phyloP scores from a whole-genome alignment of 164 flowering plant species.

The Aristolochia contorta region DNA sequence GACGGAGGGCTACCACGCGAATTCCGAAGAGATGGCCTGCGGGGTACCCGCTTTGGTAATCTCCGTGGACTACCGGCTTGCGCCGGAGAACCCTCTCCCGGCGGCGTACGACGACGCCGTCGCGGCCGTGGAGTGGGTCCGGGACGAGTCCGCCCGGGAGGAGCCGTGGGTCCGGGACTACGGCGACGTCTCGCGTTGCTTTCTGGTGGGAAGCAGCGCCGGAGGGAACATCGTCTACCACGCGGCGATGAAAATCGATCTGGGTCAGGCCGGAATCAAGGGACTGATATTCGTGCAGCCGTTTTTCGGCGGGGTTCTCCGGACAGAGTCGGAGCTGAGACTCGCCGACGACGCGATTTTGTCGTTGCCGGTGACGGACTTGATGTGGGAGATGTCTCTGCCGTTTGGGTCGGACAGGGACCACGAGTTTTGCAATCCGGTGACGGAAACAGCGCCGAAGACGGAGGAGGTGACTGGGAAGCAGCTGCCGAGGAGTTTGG shows the following conservation, averaged over 20 bases:
- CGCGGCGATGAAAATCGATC: not conserved
- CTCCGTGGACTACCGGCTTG: not conserved
- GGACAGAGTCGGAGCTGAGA: constrained; percentile 5
- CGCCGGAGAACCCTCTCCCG: not conserved
- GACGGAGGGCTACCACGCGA: not conserved
- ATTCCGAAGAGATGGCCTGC: not conserved
- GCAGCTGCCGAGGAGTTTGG: not conserved
- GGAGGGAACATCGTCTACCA: constrained; percentile 1
- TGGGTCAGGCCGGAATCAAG: constrained; percentile 7
- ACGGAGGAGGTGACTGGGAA: not conserved
- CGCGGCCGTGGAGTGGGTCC: not conserved
- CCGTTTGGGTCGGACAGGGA: constrained; percentile 11
- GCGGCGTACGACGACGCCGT: not conserved
- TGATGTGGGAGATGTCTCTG: constrained; percentile 8
- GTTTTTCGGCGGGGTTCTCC: constrained; percentile 4
- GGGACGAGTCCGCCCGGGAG: not conserved
- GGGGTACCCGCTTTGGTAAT: not conserved
- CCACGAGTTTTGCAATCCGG: constrained; percentile 13
- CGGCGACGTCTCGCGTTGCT: not conserved
- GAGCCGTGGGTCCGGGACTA: not conserved
- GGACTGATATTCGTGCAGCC: constrained; percentile 6
- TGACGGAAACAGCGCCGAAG: not conserved
- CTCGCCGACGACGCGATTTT: not conserved
- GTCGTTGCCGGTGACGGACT: constrained; percentile 2
- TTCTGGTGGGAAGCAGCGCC: not conserved